phyloP scores from a whole-genome alignment of 495 filamentous ascomycete species.

The Lasiosphaeria ovina region DNA sequence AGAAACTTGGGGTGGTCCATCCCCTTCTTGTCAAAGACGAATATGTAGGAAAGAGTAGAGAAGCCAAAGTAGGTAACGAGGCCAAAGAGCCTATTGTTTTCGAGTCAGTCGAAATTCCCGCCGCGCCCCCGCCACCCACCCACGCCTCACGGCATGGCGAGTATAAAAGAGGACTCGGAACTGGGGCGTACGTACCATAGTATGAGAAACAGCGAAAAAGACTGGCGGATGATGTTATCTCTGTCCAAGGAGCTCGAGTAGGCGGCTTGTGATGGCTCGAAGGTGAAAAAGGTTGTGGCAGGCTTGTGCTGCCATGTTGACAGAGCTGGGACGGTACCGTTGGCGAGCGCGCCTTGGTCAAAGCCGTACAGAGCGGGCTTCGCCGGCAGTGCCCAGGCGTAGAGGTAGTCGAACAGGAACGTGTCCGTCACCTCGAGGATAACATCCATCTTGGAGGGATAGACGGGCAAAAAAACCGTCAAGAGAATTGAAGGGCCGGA shows the following conservation, averaged over 20 bases:
- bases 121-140: neutral
- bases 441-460: constrained; percentile 71
- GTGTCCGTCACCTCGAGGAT: constrained; percentile 83
- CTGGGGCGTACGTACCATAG: constrained; percentile 64
- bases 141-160: neutral
- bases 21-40: constrained; percentile 91
- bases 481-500: neutral
- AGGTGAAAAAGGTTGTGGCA: constrained; percentile 65
- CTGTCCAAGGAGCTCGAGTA: constrained; percentile 78
- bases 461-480: neutral
- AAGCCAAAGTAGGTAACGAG: constrained; percentile 79
- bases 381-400: constrained; percentile 68
- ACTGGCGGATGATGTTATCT: constrained; percentile 78
- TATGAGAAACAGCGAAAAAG: constrained; percentile 72
- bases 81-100: constrained; percentile 71
- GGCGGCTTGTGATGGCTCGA: constrained; percentile 73
- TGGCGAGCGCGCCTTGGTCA: constrained; percentile 34
- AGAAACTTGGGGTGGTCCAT: constrained; percentile 92
- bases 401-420: constrained; percentile 77
- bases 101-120: neutral
- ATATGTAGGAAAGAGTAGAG: constrained; percentile 79
- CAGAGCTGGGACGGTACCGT: constrained; percentile 37
- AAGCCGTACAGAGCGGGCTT: constrained; percentile 49
- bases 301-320: constrained; percentile 63
- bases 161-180: neutral